Conservation (phyloP, 2,329 filamentous ascomycete genomes). For the Fusarium clavum region DNA sequence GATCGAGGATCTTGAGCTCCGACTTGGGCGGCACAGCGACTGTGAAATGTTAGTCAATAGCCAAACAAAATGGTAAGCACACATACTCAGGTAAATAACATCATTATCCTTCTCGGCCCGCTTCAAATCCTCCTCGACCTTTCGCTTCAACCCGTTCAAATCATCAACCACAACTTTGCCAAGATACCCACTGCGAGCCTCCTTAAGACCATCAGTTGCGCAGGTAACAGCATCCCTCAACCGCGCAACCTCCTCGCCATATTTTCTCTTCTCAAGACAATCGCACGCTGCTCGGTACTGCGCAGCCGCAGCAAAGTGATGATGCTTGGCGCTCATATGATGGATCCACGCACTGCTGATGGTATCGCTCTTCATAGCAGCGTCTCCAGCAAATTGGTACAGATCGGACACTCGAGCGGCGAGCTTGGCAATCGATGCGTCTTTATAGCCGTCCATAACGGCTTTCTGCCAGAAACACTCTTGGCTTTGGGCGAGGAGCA, state of each 20-base stretch:
- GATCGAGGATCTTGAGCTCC: slow-evolving; percentile 85
- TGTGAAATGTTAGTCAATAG: slow-evolving; percentile 51
- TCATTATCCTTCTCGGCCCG: slow-evolving; percentile 97
- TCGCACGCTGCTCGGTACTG: slow-evolving; percentile 93
- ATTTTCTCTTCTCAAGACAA: slow-evolving; percentile 91
- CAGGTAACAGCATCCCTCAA: slow-evolving; percentile 84
- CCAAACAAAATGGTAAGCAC: accelerated
- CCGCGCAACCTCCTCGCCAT: slow-evolving; percentile 93
- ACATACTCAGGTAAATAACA: slow-evolving; percentile 85
- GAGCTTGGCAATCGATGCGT: slow-evolving; percentile 89
- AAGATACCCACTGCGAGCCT: slow-evolving; percentile 77
- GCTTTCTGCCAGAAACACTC: slow-evolving; percentile 99
- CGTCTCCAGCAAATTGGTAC: slow-evolving; percentile 86
- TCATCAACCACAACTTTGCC: slow-evolving; percentile 86
- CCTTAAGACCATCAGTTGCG: slow-evolving; percentile 86
- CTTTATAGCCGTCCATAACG: slow-evolving; percentile 92
- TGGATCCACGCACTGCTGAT: slow-evolving; percentile 97
- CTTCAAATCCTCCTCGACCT: slow-evolving; percentile 88
- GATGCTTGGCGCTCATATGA: slow-evolving; percentile 95
- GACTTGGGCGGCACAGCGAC: slow-evolving; percentile 86
- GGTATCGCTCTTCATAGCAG: slow-evolving; percentile 87
- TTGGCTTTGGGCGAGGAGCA: slow-evolving; percentile 92
- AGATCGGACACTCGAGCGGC: slow-evolving; percentile 91
- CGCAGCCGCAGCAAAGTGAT: slow-evolving; percentile 95
- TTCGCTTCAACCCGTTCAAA: slow-evolving; percentile 82